Percentiles rank a stretch among this genome's conserved stretches.
These are phyloP conservation scores for Allium cepa DNA, from an alignment of 106 monocot genomes.

Conservation along the genomic window DNA sequence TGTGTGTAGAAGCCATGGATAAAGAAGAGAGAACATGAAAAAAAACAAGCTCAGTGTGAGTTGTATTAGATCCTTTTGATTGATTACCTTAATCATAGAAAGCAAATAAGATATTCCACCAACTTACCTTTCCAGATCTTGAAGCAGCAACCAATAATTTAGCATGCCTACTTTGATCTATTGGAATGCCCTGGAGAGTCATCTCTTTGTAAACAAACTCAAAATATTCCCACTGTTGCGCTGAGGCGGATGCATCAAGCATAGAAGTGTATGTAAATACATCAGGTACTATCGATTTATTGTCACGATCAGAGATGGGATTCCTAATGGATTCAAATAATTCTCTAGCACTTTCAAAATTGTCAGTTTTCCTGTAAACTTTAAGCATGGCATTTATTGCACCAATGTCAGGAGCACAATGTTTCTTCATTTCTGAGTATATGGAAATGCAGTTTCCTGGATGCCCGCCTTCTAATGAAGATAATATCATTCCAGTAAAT, in stretches of 20 bases:
- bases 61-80: not conserved
- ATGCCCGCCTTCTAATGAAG: conserved; percentile 79
- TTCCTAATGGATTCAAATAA: conserved; percentile 65
- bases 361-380: conserved; percentile 63
- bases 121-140: conserved; percentile 78
- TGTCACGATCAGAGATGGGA: not conserved
- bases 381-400: conserved; percentile 91
- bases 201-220: conserved; percentile 95
- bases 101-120: not conserved
- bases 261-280: conserved; percentile 59
- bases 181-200: conserved; percentile 41
- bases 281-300: conserved; percentile 37
- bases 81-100: not conserved
- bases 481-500: conserved; percentile 94
- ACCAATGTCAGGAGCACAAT: conserved; percentile 73
- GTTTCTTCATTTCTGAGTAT: conserved; percentile 72
- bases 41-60: not conserved
- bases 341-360: conserved; percentile 81
- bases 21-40: not conserved
- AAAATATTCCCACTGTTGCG: conserved; percentile 96
- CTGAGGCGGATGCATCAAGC: conserved; percentile 70
- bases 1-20: not conserved
- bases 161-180: conserved; percentile 48
- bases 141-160: conserved; percentile 72
- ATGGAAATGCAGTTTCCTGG: conserved; percentile 60